Conservation (phyloP, 257 asterid genomes). For the Misopates orontium region DNA sequence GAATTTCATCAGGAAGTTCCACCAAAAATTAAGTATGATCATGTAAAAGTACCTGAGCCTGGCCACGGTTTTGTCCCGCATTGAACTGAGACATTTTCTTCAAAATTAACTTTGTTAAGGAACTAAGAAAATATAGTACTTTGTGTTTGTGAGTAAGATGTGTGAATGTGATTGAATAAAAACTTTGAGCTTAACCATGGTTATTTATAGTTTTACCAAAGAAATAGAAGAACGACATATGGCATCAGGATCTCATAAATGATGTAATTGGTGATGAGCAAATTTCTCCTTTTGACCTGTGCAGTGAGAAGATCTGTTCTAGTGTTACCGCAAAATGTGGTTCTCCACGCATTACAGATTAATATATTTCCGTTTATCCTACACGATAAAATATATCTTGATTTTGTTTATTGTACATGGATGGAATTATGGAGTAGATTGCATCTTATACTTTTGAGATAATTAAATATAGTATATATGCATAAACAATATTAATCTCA, state of each 20-base stretch:
- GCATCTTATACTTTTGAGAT: too few relatives aligned
- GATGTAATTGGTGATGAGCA: slow-evolving; percentile 32
- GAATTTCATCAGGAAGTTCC: too few relatives aligned
- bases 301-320: background rate
- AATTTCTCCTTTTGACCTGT: slow-evolving; percentile 37
- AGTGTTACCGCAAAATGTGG: slow-evolving; percentile 18
- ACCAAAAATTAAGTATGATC: background rate
- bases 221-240: background rate
- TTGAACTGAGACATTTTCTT: slow-evolving; percentile 45
- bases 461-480: too few relatives aligned
- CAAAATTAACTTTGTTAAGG: background rate
- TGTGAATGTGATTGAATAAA: slow-evolving; percentile 15
- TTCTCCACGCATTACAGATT: background rate
- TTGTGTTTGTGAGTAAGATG: background rate
- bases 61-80: slow-evolving; percentile 50
- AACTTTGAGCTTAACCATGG: background rate
- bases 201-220: slow-evolving; percentile 29
- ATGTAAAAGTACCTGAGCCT: slow-evolving; percentile 29
- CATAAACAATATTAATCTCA: too few relatives aligned
- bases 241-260: background rate
- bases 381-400: too few relatives aligned
- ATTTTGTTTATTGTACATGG: too few relatives aligned
- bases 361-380: too few relatives aligned
- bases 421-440: too few relatives aligned
- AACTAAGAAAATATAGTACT: background rate